Evolutionary conservation across 805 yeast genomes (phyloP).

Genomic region (Candida parachauliodes): DNA sequence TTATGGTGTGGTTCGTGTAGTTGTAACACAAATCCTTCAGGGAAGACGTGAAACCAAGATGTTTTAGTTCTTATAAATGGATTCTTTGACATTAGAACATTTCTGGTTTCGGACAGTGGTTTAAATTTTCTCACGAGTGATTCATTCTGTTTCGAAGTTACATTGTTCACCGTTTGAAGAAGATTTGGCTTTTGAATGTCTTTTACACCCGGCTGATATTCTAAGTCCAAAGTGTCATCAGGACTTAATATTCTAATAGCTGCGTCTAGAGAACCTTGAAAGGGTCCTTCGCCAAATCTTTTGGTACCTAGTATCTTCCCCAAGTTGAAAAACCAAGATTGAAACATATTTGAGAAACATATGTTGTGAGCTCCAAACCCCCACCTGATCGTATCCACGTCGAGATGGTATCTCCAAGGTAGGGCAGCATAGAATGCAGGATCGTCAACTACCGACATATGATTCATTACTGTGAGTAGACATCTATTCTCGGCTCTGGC

Average conservation of each 20-base stretch:
- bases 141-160: slow-evolving; percentile 5
- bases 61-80: slow-evolving; percentile 64
- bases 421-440: slow-evolving; percentile 86
- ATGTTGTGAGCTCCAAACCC: slow-evolving; percentile 91
- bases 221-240: slow-evolving; percentile 59
- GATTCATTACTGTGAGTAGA: slow-evolving; percentile 84
- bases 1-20: slow-evolving; percentile 71
- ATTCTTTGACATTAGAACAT: slow-evolving; percentile 29
- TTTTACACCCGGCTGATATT: slow-evolving; percentile 31
- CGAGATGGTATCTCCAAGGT: slow-evolving; percentile 64
- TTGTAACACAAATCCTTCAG: slow-evolving; percentile 93
- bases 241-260: slow-evolving; percentile 76
- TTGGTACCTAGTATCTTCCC: slow-evolving; percentile 88
- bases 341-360: slow-evolving; percentile 60
- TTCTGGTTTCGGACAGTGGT: slow-evolving; percentile 29
- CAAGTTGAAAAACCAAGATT: slow-evolving; percentile 66
- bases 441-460: slow-evolving; percentile 89
- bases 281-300: slow-evolving; percentile 90
- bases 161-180: slow-evolving; percentile 37
- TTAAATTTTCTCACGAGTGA: slow-evolving; percentile 19
- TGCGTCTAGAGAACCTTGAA: slow-evolving; percentile 87
- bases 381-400: slow-evolving; percentile 78
- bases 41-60: slow-evolving; percentile 92
- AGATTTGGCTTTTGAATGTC: slow-evolving; percentile 27
- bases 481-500: slow-evolving; percentile 70